Evolutionary conservation across 208 protist species (phyloP).

Genomic region (Acanthamoeba royreba): DNA sequence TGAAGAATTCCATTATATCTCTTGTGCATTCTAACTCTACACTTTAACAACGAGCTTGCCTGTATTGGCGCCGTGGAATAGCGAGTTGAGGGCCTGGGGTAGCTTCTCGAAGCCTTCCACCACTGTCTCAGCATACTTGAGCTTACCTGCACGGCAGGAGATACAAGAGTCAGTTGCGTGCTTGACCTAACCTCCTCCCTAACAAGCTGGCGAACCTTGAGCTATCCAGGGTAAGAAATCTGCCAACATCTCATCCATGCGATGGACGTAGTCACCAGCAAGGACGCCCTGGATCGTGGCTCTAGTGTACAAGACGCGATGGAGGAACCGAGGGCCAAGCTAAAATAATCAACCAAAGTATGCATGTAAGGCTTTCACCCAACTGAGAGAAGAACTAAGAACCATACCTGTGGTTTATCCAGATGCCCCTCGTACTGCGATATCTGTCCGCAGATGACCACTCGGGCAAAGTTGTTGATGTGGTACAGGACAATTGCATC

Average conservation of each 20-base stretch:
- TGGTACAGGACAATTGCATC: conserved; percentile 18
- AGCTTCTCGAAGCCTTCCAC: conserved; percentile 38
- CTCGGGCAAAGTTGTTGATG: conserved; percentile 35
- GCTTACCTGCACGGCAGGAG: not conserved
- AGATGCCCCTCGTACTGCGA: conserved; percentile 29
- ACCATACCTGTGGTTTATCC: not conserved
- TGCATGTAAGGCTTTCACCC: no score
- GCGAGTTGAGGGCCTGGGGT: not conserved
- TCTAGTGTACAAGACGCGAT: not conserved
- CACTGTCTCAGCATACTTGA: conserved; percentile 31
- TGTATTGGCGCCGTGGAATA: not conserved
- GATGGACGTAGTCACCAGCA: not conserved
- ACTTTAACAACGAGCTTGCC: conserved; percentile 34
- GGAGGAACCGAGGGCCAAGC: not conserved
- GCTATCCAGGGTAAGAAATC: not conserved
- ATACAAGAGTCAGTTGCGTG: not conserved
- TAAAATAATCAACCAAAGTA: no score
- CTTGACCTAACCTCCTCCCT: not conserved
- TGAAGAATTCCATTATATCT: not conserved
- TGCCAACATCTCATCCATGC: not conserved
- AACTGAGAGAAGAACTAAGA: no score
- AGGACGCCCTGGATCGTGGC: conserved; percentile 41
- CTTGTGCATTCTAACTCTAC: no score
- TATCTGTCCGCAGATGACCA: conserved; percentile 61
- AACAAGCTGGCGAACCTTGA: no score